Percentiles rank a stretch among this genome's conserved stretches.
Conservation (phyloP, 257 asterid species). For the Solanum sejunctum region DNA sequence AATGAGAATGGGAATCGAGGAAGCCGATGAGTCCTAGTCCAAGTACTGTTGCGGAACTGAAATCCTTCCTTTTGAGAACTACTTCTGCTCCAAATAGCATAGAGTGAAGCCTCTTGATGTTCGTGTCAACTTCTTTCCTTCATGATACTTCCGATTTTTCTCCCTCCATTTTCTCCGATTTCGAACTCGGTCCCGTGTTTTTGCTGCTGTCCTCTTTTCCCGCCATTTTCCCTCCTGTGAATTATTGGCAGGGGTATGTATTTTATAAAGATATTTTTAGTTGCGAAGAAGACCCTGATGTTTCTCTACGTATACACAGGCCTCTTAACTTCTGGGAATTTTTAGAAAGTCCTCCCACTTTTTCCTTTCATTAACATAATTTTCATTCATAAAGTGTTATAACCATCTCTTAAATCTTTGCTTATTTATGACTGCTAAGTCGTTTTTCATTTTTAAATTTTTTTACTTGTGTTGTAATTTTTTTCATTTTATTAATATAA, state of each 20-base stretch:
- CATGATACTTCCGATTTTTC: constrained; percentile 36
- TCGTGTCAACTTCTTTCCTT: constrained; percentile 72
- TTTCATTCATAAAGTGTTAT: background rate
- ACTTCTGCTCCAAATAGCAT: constrained; percentile 71
- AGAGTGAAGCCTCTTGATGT: constrained; percentile 81
- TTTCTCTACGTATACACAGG: background rate
- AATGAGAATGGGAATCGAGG: constrained; percentile 79
- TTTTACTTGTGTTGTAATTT: background rate
- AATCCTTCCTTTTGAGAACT: constrained; percentile 72
- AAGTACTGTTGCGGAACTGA: constrained; percentile 51
- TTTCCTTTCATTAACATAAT: background rate
- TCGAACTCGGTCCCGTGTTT: constrained; percentile 1
- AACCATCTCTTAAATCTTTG: background rate
- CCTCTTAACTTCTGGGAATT: background rate
- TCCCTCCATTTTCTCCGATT: constrained; percentile 21
- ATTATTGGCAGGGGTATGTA: no score
- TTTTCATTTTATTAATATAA: background rate
- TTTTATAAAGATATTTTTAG: background rate
- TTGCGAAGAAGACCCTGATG: background rate
- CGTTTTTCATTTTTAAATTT: background rate
- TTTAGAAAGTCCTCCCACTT: background rate
- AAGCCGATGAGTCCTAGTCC: constrained; percentile 78
- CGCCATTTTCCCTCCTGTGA: constrained; percentile 38
- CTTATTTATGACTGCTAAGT: background rate
- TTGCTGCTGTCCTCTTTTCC: constrained; percentile 34